Percentiles rank a stretch among this genome's conserved stretches.
Evolutionary conservation across 139 green algal species (phyloP).

Genomic region (Closterium sp.): DNA sequence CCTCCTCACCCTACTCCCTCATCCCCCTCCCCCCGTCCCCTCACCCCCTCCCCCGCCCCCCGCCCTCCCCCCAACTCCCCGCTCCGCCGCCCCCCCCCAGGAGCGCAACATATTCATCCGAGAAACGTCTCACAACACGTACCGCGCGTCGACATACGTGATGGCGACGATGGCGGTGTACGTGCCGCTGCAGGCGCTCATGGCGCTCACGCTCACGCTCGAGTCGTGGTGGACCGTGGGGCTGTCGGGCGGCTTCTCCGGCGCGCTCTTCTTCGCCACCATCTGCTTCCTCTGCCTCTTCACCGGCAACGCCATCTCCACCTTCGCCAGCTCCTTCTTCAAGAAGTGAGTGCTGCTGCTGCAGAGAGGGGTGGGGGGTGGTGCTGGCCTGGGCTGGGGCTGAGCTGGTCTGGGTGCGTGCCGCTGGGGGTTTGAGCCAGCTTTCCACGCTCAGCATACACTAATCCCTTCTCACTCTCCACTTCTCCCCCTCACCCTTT

Average conservation of each 20-base stretch:
- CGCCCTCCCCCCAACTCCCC: neutral
- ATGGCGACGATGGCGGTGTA: constrained; percentile 43
- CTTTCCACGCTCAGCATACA: no score
- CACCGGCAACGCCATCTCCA: constrained; percentile 53
- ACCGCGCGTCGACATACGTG: constrained; percentile 51
- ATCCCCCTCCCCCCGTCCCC: neutral
- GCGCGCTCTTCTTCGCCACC: constrained; percentile 52
- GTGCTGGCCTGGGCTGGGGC: no score
- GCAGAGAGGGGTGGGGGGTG: no score
- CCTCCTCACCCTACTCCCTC: no score
- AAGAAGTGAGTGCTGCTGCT: neutral
- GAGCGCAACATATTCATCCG: constrained; percentile 23
- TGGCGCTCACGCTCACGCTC: constrained; percentile 49
- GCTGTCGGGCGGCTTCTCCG: neutral
- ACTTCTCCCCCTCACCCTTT: neutral
- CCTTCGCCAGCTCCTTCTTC: constrained; percentile 18
- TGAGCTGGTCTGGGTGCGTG: no score
- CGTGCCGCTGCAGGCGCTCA: constrained; percentile 49
- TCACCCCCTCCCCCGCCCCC: no score
- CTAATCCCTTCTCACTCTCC: no score
- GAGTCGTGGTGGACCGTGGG: constrained; percentile 44
- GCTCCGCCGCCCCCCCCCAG: neutral
- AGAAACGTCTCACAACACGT: constrained; percentile 19
- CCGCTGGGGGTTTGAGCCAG: no score
- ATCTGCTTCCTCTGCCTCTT: constrained; percentile 35